phyloP scores from a whole-genome alignment of 805 yeast genomes.

The Crinitomyces ghanaensis region DNA sequence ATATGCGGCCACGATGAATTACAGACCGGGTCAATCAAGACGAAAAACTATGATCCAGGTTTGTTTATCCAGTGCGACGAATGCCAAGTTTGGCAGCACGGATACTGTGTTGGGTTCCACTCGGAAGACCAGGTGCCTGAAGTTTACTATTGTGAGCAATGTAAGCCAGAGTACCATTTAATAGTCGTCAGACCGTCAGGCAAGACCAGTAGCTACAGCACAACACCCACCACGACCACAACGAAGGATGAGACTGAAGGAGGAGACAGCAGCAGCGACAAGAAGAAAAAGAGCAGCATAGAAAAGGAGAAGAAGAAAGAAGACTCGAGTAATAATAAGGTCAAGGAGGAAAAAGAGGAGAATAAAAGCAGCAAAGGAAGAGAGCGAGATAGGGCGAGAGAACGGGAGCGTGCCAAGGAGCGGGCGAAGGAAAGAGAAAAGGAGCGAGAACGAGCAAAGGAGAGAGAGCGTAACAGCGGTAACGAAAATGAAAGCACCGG shows the following conservation, averaged over 20 bases:
- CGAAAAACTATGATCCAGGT: slow-evolving; percentile 64
- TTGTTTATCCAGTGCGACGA: slow-evolving; percentile 91
- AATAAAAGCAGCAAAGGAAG: neutral
- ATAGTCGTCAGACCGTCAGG: slow-evolving; percentile 38
- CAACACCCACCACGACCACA: slow-evolving; percentile 28
- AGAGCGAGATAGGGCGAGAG: neutral
- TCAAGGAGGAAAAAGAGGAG: slow-evolving; percentile 3
- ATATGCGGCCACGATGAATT: slow-evolving; percentile 43
- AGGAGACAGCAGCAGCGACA: too few species aligned
- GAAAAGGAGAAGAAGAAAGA: neutral
- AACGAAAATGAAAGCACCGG: neutral
- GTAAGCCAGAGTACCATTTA: slow-evolving; percentile 76
- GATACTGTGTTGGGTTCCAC: slow-evolving; percentile 81
- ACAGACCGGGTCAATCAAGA: slow-evolving; percentile 21
- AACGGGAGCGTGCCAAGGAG: neutral
- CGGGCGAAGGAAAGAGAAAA: neutral
- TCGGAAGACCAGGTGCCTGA: slow-evolving; percentile 75
- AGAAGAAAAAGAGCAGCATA: slow-evolving; percentile 1
- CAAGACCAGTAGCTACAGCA: slow-evolving; percentile 35
- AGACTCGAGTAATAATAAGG: slow-evolving; percentile 1
- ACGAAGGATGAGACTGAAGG: slow-evolving; percentile 2
- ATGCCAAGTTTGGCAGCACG: slow-evolving; percentile 97
- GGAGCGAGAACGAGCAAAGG: neutral
- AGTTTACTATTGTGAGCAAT: slow-evolving; percentile 87
- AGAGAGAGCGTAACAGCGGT: neutral